Conservation (phyloP, 1,139 yeast species). For the Sugiyamaella japonica region DNA sequence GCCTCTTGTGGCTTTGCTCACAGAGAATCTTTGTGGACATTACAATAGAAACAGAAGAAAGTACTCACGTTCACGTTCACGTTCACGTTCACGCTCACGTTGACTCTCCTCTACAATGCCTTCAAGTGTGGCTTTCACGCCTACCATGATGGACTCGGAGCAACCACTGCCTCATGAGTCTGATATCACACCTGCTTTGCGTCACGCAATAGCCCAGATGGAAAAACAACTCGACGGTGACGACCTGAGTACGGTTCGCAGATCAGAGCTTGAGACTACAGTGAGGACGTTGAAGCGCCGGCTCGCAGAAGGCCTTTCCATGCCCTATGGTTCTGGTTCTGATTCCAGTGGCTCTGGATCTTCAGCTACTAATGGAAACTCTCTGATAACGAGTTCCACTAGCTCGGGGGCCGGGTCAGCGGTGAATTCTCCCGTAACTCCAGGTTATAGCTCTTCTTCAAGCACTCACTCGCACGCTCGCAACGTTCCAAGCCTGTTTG, state of each 20-base stretch:
- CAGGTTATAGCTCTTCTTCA: background rate
- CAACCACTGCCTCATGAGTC: background rate
- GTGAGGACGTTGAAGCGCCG: background rate
- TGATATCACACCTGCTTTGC: slow-evolving; percentile 3
- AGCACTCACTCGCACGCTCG: background rate
- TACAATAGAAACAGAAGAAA: too few species aligned
- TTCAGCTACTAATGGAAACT: background rate
- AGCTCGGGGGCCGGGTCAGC: background rate
- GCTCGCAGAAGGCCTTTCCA: background rate
- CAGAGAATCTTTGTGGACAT: too few species aligned
- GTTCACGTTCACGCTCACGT: background rate
- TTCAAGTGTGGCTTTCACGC: background rate
- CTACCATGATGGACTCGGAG: background rate
- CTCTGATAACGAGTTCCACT: background rate
- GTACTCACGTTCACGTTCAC: background rate
- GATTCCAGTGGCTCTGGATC: background rate
- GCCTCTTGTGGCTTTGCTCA: background rate
- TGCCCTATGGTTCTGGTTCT: background rate
- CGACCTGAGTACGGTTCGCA: background rate
- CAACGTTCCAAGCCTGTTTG: slow-evolving; percentile 3
- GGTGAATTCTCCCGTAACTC: background rate
- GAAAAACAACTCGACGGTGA: background rate
- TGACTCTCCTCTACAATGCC: too few species aligned
- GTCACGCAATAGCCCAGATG: slow-evolving; percentile 3
- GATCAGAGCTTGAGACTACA: background rate